A percentile compares a stretch with the other conserved stretches of the same genome.
Conservation (phyloP, 495 filamentous ascomycete genomes). For the Penicillium steckii region DNA sequence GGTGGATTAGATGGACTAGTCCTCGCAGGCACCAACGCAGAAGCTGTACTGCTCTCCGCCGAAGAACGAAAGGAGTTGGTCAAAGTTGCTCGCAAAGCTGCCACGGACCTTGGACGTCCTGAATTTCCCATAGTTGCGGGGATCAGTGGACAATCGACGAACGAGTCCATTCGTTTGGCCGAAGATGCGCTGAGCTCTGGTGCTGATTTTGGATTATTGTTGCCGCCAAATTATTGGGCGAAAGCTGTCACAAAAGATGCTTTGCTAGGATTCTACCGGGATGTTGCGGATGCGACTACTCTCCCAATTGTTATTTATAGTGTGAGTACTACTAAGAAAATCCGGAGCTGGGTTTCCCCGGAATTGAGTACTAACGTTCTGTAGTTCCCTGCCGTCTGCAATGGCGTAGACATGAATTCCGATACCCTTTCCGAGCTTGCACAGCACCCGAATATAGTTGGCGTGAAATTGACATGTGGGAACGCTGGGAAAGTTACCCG, state of each 20-base stretch:
- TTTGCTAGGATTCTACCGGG: conserved; percentile 54
- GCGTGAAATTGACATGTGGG: conserved; percentile 66
- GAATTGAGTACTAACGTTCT: background rate
- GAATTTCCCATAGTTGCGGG: conserved; percentile 56
- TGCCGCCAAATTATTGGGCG: conserved; percentile 60
- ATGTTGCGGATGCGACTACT: conserved; percentile 47
- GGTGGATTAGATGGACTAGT: conserved; percentile 51
- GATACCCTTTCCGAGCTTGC: conserved; percentile 51
- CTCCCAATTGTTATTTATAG: conserved; percentile 63
- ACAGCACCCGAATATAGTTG: conserved; percentile 52
- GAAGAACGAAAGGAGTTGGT: conserved; percentile 51
- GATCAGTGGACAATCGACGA: conserved; percentile 57
- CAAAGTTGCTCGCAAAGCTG: conserved; percentile 44
- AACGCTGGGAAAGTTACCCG: conserved; percentile 59
- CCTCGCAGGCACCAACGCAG: conserved; percentile 59
- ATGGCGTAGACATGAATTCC: conserved; percentile 63
- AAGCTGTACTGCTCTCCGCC: conserved; percentile 56
- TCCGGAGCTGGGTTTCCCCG: no score
- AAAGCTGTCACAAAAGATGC: conserved; percentile 54
- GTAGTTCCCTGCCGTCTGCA: conserved; percentile 65
- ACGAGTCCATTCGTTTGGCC: conserved; percentile 64
- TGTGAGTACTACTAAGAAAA: conserved; percentile 4
- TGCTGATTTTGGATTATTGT: conserved; percentile 54
- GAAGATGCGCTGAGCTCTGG: conserved; percentile 53
- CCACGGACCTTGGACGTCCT: conserved; percentile 57